Percentiles rank a stretch among this genome's conserved stretches.
Evolutionary conservation across 169 alveolate species (phyloP).

Genomic region (Babesia sp.): DNA sequence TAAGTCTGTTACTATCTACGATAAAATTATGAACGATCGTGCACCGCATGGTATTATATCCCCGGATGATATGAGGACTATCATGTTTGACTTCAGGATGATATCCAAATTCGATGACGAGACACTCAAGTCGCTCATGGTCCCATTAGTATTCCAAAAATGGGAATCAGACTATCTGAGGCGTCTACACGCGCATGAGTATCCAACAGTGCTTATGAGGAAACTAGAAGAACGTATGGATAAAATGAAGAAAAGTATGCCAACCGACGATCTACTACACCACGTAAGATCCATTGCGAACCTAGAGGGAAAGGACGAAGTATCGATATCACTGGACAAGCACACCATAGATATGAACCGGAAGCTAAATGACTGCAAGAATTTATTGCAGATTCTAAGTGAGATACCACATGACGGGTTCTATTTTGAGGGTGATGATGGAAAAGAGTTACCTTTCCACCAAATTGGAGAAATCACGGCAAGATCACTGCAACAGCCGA

Average conservation of each 20-base stretch:
- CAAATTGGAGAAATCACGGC: conserved; percentile 47
- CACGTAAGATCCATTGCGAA: conserved; percentile 27
- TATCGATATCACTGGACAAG: conserved; percentile 27
- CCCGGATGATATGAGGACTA: conserved; percentile 28
- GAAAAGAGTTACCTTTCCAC: conserved; percentile 40
- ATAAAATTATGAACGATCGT: background rate
- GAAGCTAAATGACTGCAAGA: conserved; percentile 20
- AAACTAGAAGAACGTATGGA: conserved; percentile 46
- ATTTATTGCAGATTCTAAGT: conserved; percentile 27
- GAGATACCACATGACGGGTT: conserved; percentile 59
- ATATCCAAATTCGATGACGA: conserved; percentile 17
- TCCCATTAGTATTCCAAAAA: conserved; percentile 57
- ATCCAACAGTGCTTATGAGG: conserved; percentile 20
- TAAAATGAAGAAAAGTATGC: conserved; percentile 5
- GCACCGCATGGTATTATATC: background rate
- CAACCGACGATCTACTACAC: conserved; percentile 19
- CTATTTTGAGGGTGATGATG: conserved; percentile 59
- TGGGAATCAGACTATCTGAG: conserved; percentile 37
- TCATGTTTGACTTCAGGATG: conserved; percentile 59
- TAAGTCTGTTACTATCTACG: background rate
- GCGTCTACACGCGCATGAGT: conserved; percentile 29
- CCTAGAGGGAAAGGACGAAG: conserved; percentile 14
- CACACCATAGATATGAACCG: conserved; percentile 25
- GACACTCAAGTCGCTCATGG: conserved; percentile 22
- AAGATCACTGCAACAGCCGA: background rate